Percentiles rank a stretch among this genome's conserved stretches.
phyloP scores from a whole-genome alignment of 768 basidiomycete genomes.

The Amanita polypyramis region DNA sequence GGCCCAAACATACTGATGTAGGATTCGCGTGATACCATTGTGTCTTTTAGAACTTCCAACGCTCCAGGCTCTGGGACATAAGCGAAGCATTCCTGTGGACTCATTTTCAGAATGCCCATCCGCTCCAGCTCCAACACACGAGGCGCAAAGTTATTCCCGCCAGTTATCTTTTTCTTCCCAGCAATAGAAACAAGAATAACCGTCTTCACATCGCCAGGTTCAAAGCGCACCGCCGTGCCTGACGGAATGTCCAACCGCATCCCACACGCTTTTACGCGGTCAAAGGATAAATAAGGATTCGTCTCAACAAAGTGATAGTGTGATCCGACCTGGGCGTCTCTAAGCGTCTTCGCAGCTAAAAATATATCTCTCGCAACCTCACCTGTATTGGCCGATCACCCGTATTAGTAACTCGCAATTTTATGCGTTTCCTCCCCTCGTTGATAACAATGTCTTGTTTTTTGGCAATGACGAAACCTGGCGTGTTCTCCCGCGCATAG shows the following conservation, averaged over 20 bases:
- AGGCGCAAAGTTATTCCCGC: slow-evolving; percentile 68
- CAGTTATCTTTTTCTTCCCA: slow-evolving; percentile 61
- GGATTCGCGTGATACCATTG: slow-evolving; percentile 51
- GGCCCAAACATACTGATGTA: slow-evolving; percentile 97
- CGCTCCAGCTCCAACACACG: slow-evolving; percentile 36
- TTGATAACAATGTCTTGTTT: slow-evolving; percentile 68
- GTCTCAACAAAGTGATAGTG: slow-evolving; percentile 94
- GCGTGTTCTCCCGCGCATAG: slow-evolving; percentile 43
- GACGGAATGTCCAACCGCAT: slow-evolving; percentile 88
- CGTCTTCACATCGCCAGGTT: slow-evolving; percentile 83
- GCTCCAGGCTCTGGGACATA: slow-evolving; percentile 62
- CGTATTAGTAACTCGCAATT: slow-evolving; percentile 74
- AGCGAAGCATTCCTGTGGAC: slow-evolving; percentile 51
- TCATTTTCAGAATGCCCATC: slow-evolving; percentile 38
- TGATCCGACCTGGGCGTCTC: slow-evolving; percentile 60
- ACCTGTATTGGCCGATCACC: slow-evolving; percentile 94
- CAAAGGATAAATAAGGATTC: slow-evolving; percentile 72
- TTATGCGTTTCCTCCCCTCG: slow-evolving; percentile 55
- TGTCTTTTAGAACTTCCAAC: slow-evolving; percentile 37
- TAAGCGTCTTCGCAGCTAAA: slow-evolving; percentile 5
- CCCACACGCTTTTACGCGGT: slow-evolving; percentile 71
- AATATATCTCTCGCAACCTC: slow-evolving; percentile 2
- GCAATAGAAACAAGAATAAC: slow-evolving; percentile 74
- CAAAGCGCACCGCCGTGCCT: slow-evolving; percentile 94
- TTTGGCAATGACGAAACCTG: slow-evolving; percentile 68